Evolutionary conservation across 805 yeast species (phyloP), one percentile per base, ranked within the genome.

Genomic region (Blastobotrys terrestris): DNA sequence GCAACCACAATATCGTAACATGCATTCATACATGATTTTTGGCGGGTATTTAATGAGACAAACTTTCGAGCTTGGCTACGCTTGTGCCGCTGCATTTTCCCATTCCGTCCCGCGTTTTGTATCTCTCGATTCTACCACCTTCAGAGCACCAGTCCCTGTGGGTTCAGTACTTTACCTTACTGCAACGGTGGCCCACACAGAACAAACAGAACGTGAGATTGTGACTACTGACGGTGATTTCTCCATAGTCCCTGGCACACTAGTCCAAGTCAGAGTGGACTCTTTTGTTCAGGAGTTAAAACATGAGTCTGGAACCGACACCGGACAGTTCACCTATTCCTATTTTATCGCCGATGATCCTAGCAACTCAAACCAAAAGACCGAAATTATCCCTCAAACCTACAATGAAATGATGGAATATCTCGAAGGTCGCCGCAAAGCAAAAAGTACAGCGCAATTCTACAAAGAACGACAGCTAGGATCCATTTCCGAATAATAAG

Each of bases 1-100:
- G 92, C 97, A 91, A 70, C 97, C 97, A 1, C 97, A 91, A 72
- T 91, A 90, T 72, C 81, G 97, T 71, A 91, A 91, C 73, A 80
- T 96, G 67, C 96, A 91, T 67, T 86, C 95, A 2, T 88, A 85
- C 70, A 89, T 90, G 88, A 87, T 91, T 46, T 91, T 91, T 68
- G 98, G 98, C 61, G 98, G 98, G 26, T 91, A 91, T 64, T 73
- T 91, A 63, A 78, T 91, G 75, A 81, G 97, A 68, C 96, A 90
- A 70, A 82, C 96, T 1, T 91, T 91, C 67, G 98, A 91, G 67
- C 78, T 91, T 63, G 97, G 96, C 1, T 91, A 90, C 66, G 89
- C 96, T 70, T 81, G 92, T 15, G 89, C 96, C 5, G 96, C 96
- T 3, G 87, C 95, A 1, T 89, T 91, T 63, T 75, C 96, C 1